Evolutionary conservation across 2,329 filamentous ascomycete genomes (phyloP).

Genomic region (Fusarium nanum): DNA sequence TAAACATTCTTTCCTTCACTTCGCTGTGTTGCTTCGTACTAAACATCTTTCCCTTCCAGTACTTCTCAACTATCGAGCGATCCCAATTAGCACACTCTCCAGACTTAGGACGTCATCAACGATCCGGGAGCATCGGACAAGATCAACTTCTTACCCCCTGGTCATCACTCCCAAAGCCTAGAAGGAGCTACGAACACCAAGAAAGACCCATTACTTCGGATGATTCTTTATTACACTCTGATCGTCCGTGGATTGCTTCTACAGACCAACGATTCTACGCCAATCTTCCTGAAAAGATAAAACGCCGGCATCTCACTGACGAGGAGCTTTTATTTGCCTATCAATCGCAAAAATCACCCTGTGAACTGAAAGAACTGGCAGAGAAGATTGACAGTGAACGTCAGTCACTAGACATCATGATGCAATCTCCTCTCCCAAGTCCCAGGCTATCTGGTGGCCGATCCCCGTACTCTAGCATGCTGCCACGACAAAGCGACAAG

Average conservation of each 20-base stretch:
- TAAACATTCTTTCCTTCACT: constrained; percentile 6
- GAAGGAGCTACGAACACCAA: constrained; percentile 31
- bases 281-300: constrained; percentile 77
- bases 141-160: constrained; percentile 28
- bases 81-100: constrained; percentile 69
- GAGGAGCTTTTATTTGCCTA: constrained; percentile 75
- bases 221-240: constrained; percentile 15
- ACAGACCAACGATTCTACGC: constrained; percentile 76
- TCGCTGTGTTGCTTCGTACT: constrained; percentile 29
- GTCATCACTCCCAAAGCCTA: constrained; percentile 25
- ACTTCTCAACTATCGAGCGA: constrained; percentile 79
- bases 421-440: constrained; percentile 40
- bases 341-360: constrained; percentile 38
- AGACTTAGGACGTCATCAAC: constrained; percentile 31
- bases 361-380: constrained; percentile 52
- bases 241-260: constrained; percentile 55
- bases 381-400: constrained; percentile 40
- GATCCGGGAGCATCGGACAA: constrained; percentile 35
- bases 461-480: constrained; percentile 45
- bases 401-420: constrained; percentile 40
- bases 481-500: constrained; percentile 37
- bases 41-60: constrained; percentile 58
- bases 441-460: constrained; percentile 38
- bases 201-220: constrained; percentile 38
- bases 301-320: constrained; percentile 74